A percentile compares a stretch with the other conserved stretches of the same genome.
phyloP scores from a whole-genome alignment of 176 grass and related monocot species.

The Triticum turgidum region DNA sequence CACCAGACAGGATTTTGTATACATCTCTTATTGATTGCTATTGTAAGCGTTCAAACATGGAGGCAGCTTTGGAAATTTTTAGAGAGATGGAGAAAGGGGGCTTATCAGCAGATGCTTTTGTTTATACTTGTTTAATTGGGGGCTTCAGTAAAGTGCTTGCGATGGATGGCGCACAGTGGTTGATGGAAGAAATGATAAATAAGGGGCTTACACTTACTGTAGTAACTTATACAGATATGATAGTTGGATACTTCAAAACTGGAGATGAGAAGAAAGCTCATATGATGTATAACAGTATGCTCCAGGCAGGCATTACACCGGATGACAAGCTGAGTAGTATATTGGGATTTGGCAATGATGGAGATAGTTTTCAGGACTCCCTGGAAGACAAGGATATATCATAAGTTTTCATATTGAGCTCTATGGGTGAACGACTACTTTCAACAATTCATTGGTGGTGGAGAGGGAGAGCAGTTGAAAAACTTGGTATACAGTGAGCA shows the following conservation, averaged over 20 bases:
- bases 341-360: conserved; percentile 27
- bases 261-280: conserved; percentile 33
- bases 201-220: conserved; percentile 47
- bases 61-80: conserved; percentile 45
- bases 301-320: conserved; percentile 48
- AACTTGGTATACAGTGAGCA: not conserved
- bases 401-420: conserved; percentile 17
- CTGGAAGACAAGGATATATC: not conserved
- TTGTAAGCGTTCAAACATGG: conserved; percentile 59
- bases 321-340: conserved; percentile 48
- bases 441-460: not conserved
- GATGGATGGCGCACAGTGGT: conserved; percentile 49
- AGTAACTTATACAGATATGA: conserved; percentile 63
- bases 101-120: conserved; percentile 54
- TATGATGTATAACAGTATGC: conserved; percentile 41
- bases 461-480: not conserved
- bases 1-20: conserved; percentile 47
- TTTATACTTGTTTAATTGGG: conserved; percentile 66
- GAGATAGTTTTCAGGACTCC: not conserved
- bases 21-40: conserved; percentile 64
- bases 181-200: conserved; percentile 63
- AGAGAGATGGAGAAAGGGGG: conserved; percentile 46
- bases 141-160: conserved; percentile 55
- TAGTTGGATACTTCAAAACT: conserved; percentile 49
- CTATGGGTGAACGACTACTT: not conserved